Conservation (phyloP, 768 basidiomycete genomes). For the Tephrocybe rancida region DNA sequence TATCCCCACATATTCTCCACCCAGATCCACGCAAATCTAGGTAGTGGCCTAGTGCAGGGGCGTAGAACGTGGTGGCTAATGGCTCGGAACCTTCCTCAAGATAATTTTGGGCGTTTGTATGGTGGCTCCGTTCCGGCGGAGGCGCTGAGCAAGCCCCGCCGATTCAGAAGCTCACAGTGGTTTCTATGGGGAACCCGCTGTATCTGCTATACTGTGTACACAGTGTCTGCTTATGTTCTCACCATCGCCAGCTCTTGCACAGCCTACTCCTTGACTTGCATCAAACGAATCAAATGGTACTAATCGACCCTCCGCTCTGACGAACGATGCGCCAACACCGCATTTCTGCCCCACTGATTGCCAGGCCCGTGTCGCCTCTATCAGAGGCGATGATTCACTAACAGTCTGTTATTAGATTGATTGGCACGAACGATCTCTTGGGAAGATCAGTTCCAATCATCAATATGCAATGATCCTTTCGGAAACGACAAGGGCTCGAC, state of each 20-base stretch:
- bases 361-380: not conserved
- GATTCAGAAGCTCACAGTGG: too few species aligned
- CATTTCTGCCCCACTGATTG: not conserved
- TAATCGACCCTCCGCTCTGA: not conserved
- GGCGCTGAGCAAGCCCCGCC: too few species aligned
- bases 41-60: conserved; percentile 6
- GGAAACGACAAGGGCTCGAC: not conserved
- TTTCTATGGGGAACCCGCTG: too few species aligned
- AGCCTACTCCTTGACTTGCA: not conserved
- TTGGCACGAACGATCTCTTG: not conserved
- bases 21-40: conserved; percentile 4
- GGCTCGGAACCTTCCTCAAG: conserved; percentile 13
- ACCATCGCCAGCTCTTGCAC: not conserved
- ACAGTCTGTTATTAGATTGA: not conserved
- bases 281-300: not conserved
- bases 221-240: not conserved
- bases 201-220: too few species aligned
- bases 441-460: not conserved
- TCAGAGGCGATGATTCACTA: not conserved
- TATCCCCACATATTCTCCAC: conserved; percentile 3
- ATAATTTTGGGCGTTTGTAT: not conserved
- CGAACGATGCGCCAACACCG: conserved; percentile 4
- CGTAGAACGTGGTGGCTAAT: conserved; percentile 1
- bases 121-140: not conserved
- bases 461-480: not conserved